Percentiles rank a stretch among this genome's conserved stretches.
Conservation (phyloP, 352 stramenopile genomes). For the Globisporangium rhizosaccharum region DNA sequence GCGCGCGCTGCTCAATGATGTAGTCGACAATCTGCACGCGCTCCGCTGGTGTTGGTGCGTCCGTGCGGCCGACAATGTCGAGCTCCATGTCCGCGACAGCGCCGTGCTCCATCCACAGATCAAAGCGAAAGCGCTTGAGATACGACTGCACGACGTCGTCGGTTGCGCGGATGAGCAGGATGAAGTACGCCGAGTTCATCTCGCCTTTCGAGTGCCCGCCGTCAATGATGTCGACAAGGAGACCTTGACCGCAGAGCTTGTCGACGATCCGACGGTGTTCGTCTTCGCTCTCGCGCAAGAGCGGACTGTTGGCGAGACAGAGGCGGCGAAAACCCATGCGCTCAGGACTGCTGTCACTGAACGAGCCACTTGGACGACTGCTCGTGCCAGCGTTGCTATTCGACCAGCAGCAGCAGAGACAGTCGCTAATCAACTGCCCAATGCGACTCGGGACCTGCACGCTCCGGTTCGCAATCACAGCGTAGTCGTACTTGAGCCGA, state of each 20-base stretch:
- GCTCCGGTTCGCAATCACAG: constrained; percentile 71
- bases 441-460: constrained; percentile 38
- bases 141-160: constrained; percentile 57
- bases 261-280: constrained; percentile 78
- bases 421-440: constrained; percentile 16
- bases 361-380: constrained; percentile 8
- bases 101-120: constrained; percentile 79
- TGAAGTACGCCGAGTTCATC: constrained; percentile 78
- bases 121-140: constrained; percentile 58
- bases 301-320: constrained; percentile 44
- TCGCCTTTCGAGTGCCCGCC: constrained; percentile 73
- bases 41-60: constrained; percentile 66
- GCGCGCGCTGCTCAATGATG: constrained; percentile 74
- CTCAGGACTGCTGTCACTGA: constrained; percentile 32
- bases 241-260: constrained; percentile 60
- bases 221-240: constrained; percentile 82
- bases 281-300: constrained; percentile 65
- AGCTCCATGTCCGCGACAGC: constrained; percentile 73
- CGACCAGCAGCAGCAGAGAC: constrained; percentile 35
- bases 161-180: constrained; percentile 59
- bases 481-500: constrained; percentile 66
- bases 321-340: constrained; percentile 58
- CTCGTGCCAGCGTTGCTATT: constrained; percentile 6
- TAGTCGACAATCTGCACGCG: constrained; percentile 82
- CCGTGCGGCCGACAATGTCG: constrained; percentile 51